A percentile compares a stretch with the other conserved stretches of the same genome.
phyloP scores from a whole-genome alignment of 805 yeast species.

The Yarrowia bubula region DNA sequence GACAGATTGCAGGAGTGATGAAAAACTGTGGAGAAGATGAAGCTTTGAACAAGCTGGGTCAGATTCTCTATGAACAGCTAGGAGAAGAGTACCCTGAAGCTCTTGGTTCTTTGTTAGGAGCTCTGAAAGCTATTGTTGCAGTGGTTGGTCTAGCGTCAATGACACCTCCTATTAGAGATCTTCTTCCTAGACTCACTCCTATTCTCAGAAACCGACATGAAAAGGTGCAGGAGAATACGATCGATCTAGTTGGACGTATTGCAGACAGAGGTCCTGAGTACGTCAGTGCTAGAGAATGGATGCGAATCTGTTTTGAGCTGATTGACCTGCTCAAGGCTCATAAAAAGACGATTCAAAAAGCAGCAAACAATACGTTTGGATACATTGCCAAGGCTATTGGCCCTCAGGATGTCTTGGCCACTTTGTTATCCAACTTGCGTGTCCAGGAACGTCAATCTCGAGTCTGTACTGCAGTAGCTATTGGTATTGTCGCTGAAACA shows the following conservation, averaged over 20 bases:
- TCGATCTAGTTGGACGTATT: conserved; percentile 74
- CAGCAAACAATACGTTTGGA: conserved; percentile 91
- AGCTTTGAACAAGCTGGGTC: conserved; percentile 63
- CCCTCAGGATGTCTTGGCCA: conserved; percentile 88
- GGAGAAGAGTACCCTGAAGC: conserved; percentile 97
- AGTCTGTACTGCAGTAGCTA: conserved; percentile 96
- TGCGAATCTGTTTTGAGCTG: conserved; percentile 89
- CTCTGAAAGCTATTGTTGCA: conserved; percentile 60
- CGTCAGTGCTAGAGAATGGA: conserved; percentile 93
- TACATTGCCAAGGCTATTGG: conserved; percentile 89
- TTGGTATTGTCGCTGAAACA: conserved; percentile 91
- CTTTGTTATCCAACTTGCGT: conserved; percentile 75
- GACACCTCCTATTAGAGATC: conserved; percentile 79
- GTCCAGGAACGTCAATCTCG: conserved; percentile 96
- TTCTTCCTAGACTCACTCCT: conserved; percentile 86
- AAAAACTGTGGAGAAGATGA: conserved; percentile 62
- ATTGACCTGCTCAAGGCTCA: conserved; percentile 84
- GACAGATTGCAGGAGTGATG: conserved; percentile 63
- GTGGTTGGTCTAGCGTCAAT: conserved; percentile 58
- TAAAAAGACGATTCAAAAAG: conserved; percentile 68
- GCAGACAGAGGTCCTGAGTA: conserved; percentile 78
- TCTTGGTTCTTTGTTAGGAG: conserved; percentile 76
- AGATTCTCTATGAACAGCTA: conserved; percentile 80
- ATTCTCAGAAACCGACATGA: conserved; percentile 86
- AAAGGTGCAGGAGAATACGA: conserved; percentile 81